These are phyloP conservation scores for Colletotrichum agaves DNA, from an alignment of 2,329 filamentous ascomycete species.

Conservation along the genomic window DNA sequence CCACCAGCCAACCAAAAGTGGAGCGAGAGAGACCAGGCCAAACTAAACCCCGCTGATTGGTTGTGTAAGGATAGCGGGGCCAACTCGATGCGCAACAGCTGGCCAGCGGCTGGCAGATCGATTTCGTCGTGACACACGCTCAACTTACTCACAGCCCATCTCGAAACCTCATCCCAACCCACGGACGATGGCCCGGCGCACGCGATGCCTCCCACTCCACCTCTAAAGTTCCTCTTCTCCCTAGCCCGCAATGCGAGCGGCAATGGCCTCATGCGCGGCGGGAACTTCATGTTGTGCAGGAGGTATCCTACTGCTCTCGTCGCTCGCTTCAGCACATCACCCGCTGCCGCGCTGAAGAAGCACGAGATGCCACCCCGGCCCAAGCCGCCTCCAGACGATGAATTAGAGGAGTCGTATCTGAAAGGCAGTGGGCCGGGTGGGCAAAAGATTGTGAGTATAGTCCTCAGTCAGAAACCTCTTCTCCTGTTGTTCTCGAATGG, in stretches of 20 bases:
- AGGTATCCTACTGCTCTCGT: constrained; percentile 4
- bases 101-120: constrained; percentile 3
- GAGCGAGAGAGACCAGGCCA: not conserved
- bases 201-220: constrained; percentile 27
- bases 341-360: constrained; percentile 56
- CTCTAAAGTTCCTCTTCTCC: not conserved
- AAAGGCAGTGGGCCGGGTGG: constrained; percentile 94
- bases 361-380: constrained; percentile 77
- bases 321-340: constrained; percentile 47
- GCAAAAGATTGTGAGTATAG: constrained; percentile 82
- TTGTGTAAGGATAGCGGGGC: no score
- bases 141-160: not conserved
- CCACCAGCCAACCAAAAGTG: constrained; percentile 31
- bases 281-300: not conserved
- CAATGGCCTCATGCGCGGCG: constrained; percentile 21
- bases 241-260: not conserved
- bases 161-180: constrained; percentile 26
- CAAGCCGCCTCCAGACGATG: constrained; percentile 76
- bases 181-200: constrained; percentile 34
- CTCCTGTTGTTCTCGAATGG: not conserved
- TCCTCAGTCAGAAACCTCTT: not conserved
- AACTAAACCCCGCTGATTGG: constrained; percentile 7
- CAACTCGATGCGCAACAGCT: constrained; percentile 2
- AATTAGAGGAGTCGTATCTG: constrained; percentile 86
- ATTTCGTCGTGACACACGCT: not conserved